Evolutionary conservation across 805 yeast species (phyloP).

Genomic region (Kregervanrija delftensis): DNA sequence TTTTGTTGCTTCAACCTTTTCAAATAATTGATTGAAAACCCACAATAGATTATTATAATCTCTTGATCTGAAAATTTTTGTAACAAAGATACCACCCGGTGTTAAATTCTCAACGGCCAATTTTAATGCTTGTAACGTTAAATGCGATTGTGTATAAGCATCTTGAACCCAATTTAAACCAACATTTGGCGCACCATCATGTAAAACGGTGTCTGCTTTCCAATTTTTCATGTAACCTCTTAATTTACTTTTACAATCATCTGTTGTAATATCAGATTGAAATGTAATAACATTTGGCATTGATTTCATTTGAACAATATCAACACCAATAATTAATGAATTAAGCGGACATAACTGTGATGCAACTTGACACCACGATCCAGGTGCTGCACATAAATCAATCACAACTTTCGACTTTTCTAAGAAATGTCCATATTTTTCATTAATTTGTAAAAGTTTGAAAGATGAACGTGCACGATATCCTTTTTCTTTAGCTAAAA

Average conservation of each 20-base stretch:
- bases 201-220: slow-evolving; percentile 97
- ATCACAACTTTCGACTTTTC: slow-evolving; percentile 94
- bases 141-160: slow-evolving; percentile 96
- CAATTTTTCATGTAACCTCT: slow-evolving; percentile 97
- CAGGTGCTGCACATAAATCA: slow-evolving; percentile 98
- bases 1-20: slow-evolving; percentile 96
- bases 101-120: slow-evolving; percentile 88
- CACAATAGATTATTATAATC: slow-evolving; percentile 96
- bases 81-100: slow-evolving; percentile 92
- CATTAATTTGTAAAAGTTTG: slow-evolving; percentile 90
- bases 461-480: slow-evolving; percentile 98
- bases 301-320: slow-evolving; percentile 95
- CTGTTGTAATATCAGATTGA: slow-evolving; percentile 96
- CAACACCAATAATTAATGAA: slow-evolving; percentile 96
- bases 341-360: slow-evolving; percentile 87
- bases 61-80: slow-evolving; percentile 96
- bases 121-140: slow-evolving; percentile 87
- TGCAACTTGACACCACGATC: slow-evolving; percentile 99
- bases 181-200: slow-evolving; percentile 99
- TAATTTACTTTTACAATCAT: slow-evolving; percentile 89
- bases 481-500: slow-evolving; percentile 95
- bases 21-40: slow-evolving; percentile 95
- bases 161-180: slow-evolving; percentile 99
- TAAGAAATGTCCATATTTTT: slow-evolving; percentile 90
- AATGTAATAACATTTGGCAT: slow-evolving; percentile 91